Evolutionary conservation across 2,329 filamentous ascomycete species (phyloP), one percentile per base, ranked within the genome.

Genomic region (Dichotomopilus funicola): DNA sequence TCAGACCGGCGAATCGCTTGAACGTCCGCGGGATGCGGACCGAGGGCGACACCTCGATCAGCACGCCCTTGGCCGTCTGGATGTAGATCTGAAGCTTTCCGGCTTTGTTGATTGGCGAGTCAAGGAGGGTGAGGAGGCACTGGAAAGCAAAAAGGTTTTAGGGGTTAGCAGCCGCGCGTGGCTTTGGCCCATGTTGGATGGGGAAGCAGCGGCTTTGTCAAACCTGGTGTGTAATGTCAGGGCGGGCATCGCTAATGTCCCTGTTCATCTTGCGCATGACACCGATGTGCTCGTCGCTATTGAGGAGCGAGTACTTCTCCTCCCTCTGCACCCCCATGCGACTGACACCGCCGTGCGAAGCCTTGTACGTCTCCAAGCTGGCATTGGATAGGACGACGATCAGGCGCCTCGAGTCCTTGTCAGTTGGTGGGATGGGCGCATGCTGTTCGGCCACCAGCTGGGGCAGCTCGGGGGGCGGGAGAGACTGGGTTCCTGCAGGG

Each of bases 251-350:
- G 71, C 91, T 96, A 63, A 99, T 97, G 71, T 99, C 94, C 65
- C 94, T 83, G 71, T 95, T 95, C 92, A 97, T 97, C 79, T 97
- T 99, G 68, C 94, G 87, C 91, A 99, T 96, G 62, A 97, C 88
- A 60, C 94, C 94, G 64, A 99, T 99, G 71, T 99, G 94, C 74
- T 99, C 94, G 69, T 99, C 94, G 73, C 91, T 96, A 79, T 99
- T 99, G 67, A 99, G 85, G 51, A 99, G 79, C 59, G 92, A 95
- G 74, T 95, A 99, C 73, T 97, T 97, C 71, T 96, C 92, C 66
- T 96, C 91, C 51, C 88, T 83, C 58, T 83, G 81, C 56, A 79
- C 76, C 36, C 83, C 78, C 77, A 70, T 83, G 73, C 74, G 85
- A 74, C 69, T 82, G 71, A 68, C 79, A 71, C 85, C 82, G 58